These are phyloP conservation scores for Candida ipomoeae DNA, from an alignment of 805 yeast genomes.

Conservation along the genomic window DNA sequence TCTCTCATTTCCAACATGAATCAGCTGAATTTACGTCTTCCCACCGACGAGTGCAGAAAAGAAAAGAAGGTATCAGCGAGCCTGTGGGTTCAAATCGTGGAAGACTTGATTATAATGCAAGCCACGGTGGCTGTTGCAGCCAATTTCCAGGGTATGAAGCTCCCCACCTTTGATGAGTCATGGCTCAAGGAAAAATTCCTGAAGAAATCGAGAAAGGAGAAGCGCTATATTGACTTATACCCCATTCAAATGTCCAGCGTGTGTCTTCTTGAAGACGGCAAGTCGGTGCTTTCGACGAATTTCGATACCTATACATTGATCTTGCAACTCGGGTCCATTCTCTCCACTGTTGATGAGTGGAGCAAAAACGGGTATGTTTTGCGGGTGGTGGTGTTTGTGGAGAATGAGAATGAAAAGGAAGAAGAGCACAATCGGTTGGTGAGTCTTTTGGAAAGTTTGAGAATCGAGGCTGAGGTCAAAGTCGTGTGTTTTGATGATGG, in stretches of 20 bases:
- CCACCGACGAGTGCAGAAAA: constrained; percentile 74
- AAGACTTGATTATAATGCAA: constrained; percentile 82
- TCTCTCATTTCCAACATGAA: constrained; percentile 21
- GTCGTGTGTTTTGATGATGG: constrained; percentile 66
- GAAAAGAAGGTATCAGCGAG: constrained; percentile 65
- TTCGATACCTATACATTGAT: constrained; percentile 95
- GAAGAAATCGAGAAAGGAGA: constrained; percentile 17
- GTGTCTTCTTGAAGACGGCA: constrained; percentile 61
- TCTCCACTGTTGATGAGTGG: constrained; percentile 94
- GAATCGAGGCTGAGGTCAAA: constrained; percentile 80
- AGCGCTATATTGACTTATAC: constrained; percentile 75
- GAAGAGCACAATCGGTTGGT: constrained; percentile 64
- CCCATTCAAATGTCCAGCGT: constrained; percentile 96
- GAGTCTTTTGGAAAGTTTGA: constrained; percentile 63
- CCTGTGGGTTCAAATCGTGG: constrained; percentile 91
- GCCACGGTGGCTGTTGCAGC: constrained; percentile 93
- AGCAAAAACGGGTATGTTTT: constrained; percentile 59
- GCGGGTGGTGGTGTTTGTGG: constrained; percentile 89
- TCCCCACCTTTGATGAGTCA: constrained; percentile 46
- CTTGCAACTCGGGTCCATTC: constrained; percentile 87
- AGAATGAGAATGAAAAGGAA: constrained; percentile 59
- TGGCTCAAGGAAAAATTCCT: constrained; percentile 12
- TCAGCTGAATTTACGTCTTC: constrained; percentile 35
- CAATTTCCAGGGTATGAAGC: constrained; percentile 63
- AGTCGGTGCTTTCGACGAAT: constrained; percentile 74